phyloP scores from a whole-genome alignment of 2,329 filamentous ascomycete genomes.

The Phialophora macrospora region DNA sequence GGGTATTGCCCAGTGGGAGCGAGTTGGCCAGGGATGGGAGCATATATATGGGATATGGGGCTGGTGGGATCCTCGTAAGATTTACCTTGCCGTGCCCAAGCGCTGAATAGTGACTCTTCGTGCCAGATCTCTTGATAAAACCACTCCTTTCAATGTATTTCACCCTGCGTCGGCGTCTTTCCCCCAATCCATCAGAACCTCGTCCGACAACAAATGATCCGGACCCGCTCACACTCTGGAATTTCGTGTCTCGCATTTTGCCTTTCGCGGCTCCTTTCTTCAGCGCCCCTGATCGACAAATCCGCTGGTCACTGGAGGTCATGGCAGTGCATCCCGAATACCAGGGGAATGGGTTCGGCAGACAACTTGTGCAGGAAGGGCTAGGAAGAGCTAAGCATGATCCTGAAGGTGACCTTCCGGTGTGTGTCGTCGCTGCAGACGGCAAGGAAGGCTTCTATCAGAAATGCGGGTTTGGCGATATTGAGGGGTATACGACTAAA shows the following conservation, averaged over 20 bases:
- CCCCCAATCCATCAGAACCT: slow-evolving; percentile 21
- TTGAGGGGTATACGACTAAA: slow-evolving; percentile 23
- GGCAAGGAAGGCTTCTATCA: slow-evolving; percentile 30
- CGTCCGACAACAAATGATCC: slow-evolving; percentile 44
- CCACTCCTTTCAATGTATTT: slow-evolving; percentile 13
- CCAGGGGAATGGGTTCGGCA: slow-evolving; percentile 28
- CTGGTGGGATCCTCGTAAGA: slow-evolving; percentile 30
- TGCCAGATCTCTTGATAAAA: slow-evolving; percentile 22
- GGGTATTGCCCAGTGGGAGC: slow-evolving; percentile 26
- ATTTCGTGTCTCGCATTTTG: slow-evolving; percentile 17
- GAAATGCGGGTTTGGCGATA: slow-evolving; percentile 27
- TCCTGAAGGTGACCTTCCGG: slow-evolving; percentile 21
- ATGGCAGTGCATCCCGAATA: slow-evolving; percentile 27
- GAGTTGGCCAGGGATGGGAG: slow-evolving; percentile 27
- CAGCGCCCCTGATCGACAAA: slow-evolving; percentile 23
- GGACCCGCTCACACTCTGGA: slow-evolving; percentile 22
- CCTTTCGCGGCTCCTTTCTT: slow-evolving; percentile 24
- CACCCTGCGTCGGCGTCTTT: slow-evolving; percentile 8
- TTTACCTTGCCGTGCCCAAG: neutral
- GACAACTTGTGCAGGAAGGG: slow-evolving; percentile 20
- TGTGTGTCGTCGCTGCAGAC: slow-evolving; percentile 23
- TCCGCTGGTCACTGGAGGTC: slow-evolving; percentile 28
- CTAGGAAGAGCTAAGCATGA: slow-evolving; percentile 22
- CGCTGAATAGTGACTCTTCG: slow-evolving; percentile 2
- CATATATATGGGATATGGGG: slow-evolving; percentile 25